Base-by-base conservation (phyloP, 371 early-diverging fungal species). In the Mucor velutinosus region DNA sequence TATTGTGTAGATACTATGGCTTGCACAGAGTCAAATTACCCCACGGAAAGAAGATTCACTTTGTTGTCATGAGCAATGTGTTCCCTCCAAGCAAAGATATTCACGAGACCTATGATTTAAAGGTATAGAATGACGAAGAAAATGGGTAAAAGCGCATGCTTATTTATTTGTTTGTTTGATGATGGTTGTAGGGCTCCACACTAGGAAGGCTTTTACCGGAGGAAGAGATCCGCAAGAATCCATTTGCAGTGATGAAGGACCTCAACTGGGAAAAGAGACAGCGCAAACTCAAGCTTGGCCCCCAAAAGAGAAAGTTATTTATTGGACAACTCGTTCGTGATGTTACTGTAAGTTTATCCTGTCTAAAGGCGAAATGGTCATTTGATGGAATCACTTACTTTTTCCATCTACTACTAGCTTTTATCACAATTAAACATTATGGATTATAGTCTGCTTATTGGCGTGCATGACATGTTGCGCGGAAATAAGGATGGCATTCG, bases 51-150 rank as follows among this genome's bases (percentile, higher is more conserved):
- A 97, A 97, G 79, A 95, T 99, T 61, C 97, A 98, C 79, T 99
- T 99, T 80, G 96, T 99, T 17, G 97, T 99, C 62, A 99, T 99
- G 99, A 94, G 94, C 73, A 99, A 99, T 74, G 94, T 98, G 14
- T 95, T 97, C 76, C 98, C 99, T 6, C 92, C 97, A 4, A 92
- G 94, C 83, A 93, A 94, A 81, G 97, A 98, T 80, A 95, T 99
- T 57, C 98, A 99, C 73, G 96, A 96, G 76, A 93, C 91, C 25
- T 99, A 93, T 72, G 99, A 99, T 75, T 81, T 99, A 64, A 99
- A 99, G 89, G 93, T 80, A 77, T 1, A 3, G 4, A 5, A 15
- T 29, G 12, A n/a, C n/a, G 15, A 33, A 1, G n/a, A 57, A 39
- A n/a, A n/a, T 60, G 37, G 37, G 12, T 23, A 30, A 27, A 23